These are phyloP conservation scores for Mycocentrospora acerina DNA, from an alignment of 2,329 filamentous ascomycete species.

Conservation along the genomic window DNA sequence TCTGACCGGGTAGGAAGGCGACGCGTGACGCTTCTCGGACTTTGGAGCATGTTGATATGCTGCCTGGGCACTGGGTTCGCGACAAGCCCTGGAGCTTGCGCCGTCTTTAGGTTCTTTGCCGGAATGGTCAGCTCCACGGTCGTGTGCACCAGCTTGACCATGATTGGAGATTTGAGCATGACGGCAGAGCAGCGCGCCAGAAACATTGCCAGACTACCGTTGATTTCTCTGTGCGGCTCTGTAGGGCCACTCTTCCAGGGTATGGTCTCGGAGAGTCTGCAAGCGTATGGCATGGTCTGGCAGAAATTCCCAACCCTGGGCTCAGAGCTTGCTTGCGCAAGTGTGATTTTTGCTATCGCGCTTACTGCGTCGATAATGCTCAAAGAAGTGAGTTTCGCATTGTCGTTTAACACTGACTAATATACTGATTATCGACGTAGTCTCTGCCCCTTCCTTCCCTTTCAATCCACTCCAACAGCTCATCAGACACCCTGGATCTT, in stretches of 20 bases:
- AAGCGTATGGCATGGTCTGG: constrained; percentile 46
- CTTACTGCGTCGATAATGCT: constrained; percentile 44
- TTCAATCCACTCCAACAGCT: constrained; percentile 16
- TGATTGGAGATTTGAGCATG: constrained; percentile 49
- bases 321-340: constrained; percentile 48
- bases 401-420: background rate
- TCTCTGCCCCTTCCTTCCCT: constrained; percentile 25
- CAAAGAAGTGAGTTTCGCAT: constrained; percentile 38
- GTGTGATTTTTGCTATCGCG: constrained; percentile 45
- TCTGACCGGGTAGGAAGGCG: constrained; percentile 48
- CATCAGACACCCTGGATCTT: constrained; percentile 23
- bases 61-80: constrained; percentile 52
- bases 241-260: constrained; percentile 49
- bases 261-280: constrained; percentile 45
- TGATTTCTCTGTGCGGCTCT: constrained; percentile 49
- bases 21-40: constrained; percentile 47
- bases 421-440: constrained; percentile 14
- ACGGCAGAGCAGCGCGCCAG: constrained; percentile 41
- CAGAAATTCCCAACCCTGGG: constrained; percentile 47
- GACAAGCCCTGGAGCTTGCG: constrained; percentile 45
- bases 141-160: constrained; percentile 48
- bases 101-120: constrained; percentile 46
- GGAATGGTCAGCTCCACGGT: constrained; percentile 49
- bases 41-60: constrained; percentile 48
- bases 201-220: constrained; percentile 48